Conservation (phyloP, 305 asterid genomes). For the Solanum hybrid region DNA sequence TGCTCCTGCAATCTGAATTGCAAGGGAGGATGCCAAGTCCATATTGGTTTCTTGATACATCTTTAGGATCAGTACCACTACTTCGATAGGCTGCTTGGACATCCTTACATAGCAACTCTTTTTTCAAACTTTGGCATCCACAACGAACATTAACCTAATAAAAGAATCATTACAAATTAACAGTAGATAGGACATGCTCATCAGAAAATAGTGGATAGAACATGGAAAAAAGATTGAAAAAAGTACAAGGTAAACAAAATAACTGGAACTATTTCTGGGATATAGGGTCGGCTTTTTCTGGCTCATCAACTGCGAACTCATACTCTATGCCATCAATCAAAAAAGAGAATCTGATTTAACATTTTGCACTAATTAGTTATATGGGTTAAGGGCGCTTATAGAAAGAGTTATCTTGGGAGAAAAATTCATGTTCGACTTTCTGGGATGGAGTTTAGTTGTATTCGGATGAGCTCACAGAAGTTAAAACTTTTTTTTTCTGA, state of each 20-base stretch:
- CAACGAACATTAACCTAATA: constrained; percentile 74
- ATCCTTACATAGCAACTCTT: constrained; percentile 70
- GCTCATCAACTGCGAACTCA: background rate
- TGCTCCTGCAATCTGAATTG: constrained; percentile 54
- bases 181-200: background rate
- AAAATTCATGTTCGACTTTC: background rate
- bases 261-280: background rate
- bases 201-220: background rate
- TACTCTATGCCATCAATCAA: background rate
- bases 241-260: background rate
- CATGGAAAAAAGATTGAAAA: background rate
- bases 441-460: background rate
- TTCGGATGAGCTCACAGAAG: background rate
- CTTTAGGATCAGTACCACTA: constrained; percentile 58
- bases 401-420: background rate
- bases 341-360: background rate
- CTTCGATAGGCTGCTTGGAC: constrained; percentile 61
- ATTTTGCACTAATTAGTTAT: background rate
- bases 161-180: constrained; percentile 10
- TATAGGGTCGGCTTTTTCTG: background rate
- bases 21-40: constrained; percentile 79
- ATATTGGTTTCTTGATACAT: constrained; percentile 49
- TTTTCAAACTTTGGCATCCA: constrained; percentile 68
- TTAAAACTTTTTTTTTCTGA: background rate
- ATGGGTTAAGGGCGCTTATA: background rate